Base-by-base conservation (phyloP, 1,284 basidiomycete genomes). In the Ceratobasidium sp. region DNA sequence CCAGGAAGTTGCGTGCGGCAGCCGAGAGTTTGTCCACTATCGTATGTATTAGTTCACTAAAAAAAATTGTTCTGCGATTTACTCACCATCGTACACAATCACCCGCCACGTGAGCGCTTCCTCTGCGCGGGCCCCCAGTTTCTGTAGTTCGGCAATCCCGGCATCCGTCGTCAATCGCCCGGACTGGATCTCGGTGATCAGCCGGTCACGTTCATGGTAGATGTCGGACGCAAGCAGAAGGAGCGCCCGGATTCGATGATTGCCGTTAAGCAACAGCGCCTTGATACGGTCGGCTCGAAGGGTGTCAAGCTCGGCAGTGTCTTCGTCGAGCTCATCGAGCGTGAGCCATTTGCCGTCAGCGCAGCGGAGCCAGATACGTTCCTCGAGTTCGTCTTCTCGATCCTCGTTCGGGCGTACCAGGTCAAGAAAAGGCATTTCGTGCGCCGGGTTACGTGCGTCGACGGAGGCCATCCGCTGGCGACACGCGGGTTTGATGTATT, bases 1-100 rank as follows among this genome's bases (percentile, higher is more conserved):
- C 33, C 15, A 60, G 57, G 57, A 19, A 60, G 33, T 60, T 60
- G 11, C 31, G 27, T 2, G 31, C 57, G 5, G 36, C 33, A 17
- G 9, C 15, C 19, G 57, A 41, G 14, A 60, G 31, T n/a, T n/a
- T 19, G 11, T 60, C 36, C 15, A 19, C 57, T 60, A 54, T 27
- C n/a, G 29, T 9, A 33, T 31, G 17, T 8, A 29, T 2, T 15
- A 54, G 5, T 24, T 2, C 9, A 29, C 22, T 15, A 14, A 24
- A 27, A 24, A 24, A 14, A 4, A 54, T 4, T 24, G 22, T 24
- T 6, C 17, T 17, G 7, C 19, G 17, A 14, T 56, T 27, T 11
- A 56, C 56, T 59, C 29, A 59, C 56, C 15, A 22, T 59, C 56
- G 33, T 59, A 59, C 3, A 60, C 33, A 9, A 41, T 60, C 1